phyloP scores from a whole-genome alignment of 176 grass and related monocot species.

The Zea mays region Zm-B73-REFERENCE-NAM-5.0 NC_050101.1:154087501-154088000 shows the following conservation, averaged over 20 bases:
- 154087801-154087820: neutral
- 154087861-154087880: neutral
- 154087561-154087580: slow-evolving; percentile 36
- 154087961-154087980: neutral
- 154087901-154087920: neutral
- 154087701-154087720: neutral
- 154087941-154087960: neutral
- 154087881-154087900: neutral
- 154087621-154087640: neutral
- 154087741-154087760: neutral
- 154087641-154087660: neutral
- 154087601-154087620: neutral
- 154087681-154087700: slow-evolving; percentile 14
- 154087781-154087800: neutral
- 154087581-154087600: neutral
- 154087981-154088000: neutral
- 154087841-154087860: neutral
- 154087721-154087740: neutral
- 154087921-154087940: neutral
- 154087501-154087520: slow-evolving; percentile 63
- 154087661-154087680: neutral
- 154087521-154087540: slow-evolving; percentile 59
- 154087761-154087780: neutral
- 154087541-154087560: slow-evolving; percentile 49
- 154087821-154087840: neutral